Conservation (phyloP, 495 filamentous ascomycete genomes). For the Penicillium verhagenii region DNA sequence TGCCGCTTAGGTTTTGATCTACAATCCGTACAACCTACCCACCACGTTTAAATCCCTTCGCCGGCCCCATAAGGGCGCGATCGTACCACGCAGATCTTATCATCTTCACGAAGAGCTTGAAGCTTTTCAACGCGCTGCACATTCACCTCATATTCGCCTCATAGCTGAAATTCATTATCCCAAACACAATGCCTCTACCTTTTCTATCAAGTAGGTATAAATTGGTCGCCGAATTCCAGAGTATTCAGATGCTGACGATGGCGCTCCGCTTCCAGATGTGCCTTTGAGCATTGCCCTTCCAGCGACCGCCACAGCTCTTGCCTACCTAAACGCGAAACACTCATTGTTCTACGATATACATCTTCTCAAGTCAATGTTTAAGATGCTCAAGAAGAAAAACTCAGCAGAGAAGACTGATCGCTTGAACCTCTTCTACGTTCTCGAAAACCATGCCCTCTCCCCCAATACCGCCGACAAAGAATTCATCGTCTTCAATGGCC, state of each 20-base stretch:
- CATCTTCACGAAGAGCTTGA: neutral
- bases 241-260: neutral
- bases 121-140: no score
- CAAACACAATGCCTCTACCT: neutral
- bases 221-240: neutral
- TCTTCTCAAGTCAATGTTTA: constrained; percentile 51
- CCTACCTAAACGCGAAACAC: constrained; percentile 79
- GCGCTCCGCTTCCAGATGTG: constrained; percentile 26
- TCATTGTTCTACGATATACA: constrained; percentile 64
- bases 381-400: constrained; percentile 37
- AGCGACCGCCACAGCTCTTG: constrained; percentile 63
- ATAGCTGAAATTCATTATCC: neutral
- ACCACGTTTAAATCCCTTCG: neutral
- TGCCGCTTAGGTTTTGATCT: neutral
- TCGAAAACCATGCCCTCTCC: constrained; percentile 67
- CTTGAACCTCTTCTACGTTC: constrained; percentile 73
- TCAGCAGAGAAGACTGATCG: constrained; percentile 54
- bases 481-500: constrained; percentile 75
- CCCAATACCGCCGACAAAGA: constrained; percentile 52
- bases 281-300: constrained; percentile 57
- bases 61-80: neutral
- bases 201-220: constrained; percentile 13
- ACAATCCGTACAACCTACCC: no score
- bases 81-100: neutral
- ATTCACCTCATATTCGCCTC: neutral